Base-by-base conservation (phyloP, 2,329 filamentous ascomycete species). In the Diplodia sapinea region DNA sequence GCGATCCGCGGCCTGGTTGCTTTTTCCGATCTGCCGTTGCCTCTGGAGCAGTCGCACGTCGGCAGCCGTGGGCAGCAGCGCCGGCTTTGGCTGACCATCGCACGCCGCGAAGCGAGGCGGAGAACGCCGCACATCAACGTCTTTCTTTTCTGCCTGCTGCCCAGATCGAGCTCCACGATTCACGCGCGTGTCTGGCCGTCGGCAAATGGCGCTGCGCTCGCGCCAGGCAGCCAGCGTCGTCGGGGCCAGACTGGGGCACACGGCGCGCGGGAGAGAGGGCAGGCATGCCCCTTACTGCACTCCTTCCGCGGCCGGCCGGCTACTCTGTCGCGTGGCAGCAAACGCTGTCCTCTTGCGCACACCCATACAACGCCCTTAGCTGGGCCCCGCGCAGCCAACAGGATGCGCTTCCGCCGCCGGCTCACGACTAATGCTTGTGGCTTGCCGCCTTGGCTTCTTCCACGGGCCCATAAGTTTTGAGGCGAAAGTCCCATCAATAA, bases 141-240 rank as follows among this genome's bases (percentile, higher is more conserved):
- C n/a, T 40, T 23, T 20, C 33, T 56, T 15, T 38, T 6, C 20
- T n/a, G 9, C 23, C 23, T 57, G 33, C 12, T 15, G 15, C 12
- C 6, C 26, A 15, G 13, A 31, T 29, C 26, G 33, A 11, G 33
- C 33, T 26, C 31, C 59, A 51, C 20, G 59, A 51, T 50, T 62
- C 59, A 51, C 43, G n/a, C 15, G 9, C 17, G 13, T 6, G 43
- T 59, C n/a, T 49, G 38, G n/a, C 43, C 20, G 59, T 38, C 59
- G 59, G 59, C 59, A 62, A 62, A 62, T 51, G 23, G 43, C 59
- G 59, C 43, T 29, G 29, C 59, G 59, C 43, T n/a, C 59, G 38
- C 33, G 36, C 55, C 55, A 26, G 55, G 55, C 51, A 29, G 8
- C 26, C 51, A 17, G 49, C 20, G 8, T 23, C n/a, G 49, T 26